These are phyloP conservation scores for Epichloe sp. DNA, from an alignment of 2,329 filamentous ascomycete species.

Conservation along the genomic window DNA sequence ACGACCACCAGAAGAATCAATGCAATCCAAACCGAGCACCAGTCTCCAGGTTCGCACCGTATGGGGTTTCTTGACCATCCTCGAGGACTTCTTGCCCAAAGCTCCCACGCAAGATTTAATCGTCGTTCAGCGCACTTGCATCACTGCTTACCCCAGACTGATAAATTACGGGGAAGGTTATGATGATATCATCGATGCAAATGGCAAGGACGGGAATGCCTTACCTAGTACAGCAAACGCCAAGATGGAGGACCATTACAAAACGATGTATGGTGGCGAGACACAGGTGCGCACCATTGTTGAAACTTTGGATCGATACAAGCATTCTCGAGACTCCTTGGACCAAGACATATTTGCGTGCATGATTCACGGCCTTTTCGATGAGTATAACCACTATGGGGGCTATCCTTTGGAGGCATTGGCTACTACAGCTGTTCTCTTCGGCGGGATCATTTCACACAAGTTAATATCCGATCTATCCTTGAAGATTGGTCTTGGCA, in stretches of 20 bases:
- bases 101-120: constrained; percentile 56
- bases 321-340: constrained; percentile 67
- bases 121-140: constrained; percentile 70
- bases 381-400: constrained; percentile 90
- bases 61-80: constrained; percentile 62
- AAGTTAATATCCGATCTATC: constrained; percentile 82
- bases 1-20: constrained; percentile 50
- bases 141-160: constrained; percentile 81
- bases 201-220: constrained; percentile 68
- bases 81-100: constrained; percentile 56
- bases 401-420: constrained; percentile 94
- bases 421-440: constrained; percentile 89
- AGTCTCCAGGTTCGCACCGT: constrained; percentile 79
- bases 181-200: constrained; percentile 80
- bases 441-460: constrained; percentile 91
- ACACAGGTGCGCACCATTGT: constrained; percentile 78
- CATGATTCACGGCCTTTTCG: constrained; percentile 96
- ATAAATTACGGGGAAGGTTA: constrained; percentile 94
- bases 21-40: constrained; percentile 47
- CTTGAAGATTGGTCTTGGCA: constrained; percentile 84
- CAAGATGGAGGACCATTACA: constrained; percentile 96
- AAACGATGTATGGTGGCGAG: constrained; percentile 92
- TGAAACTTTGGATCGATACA: constrained; percentile 71
- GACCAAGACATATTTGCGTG: constrained; percentile 95
- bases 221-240: constrained; percentile 67